Percentiles rank a stretch among this genome's conserved stretches.
These are phyloP conservation scores for Escovopsis sp. DNA, from an alignment of 2,329 filamentous ascomycete genomes.

Conservation along the genomic window DNA sequence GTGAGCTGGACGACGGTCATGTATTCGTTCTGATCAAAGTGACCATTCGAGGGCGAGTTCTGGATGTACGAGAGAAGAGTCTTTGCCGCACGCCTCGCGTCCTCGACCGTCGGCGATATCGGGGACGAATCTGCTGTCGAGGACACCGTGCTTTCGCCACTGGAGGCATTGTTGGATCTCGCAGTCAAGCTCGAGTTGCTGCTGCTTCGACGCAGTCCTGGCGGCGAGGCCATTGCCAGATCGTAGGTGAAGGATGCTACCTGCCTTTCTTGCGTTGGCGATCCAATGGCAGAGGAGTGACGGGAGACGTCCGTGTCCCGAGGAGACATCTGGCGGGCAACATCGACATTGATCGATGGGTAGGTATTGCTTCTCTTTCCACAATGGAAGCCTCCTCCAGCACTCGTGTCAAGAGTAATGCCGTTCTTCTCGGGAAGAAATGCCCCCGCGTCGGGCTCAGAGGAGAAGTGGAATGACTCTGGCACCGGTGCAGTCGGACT, in stretches of 20 bases:
- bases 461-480: slow-evolving; percentile 53
- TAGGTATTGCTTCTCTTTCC: slow-evolving; percentile 65
- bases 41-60: slow-evolving; percentile 45
- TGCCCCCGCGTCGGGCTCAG: slow-evolving; percentile 52
- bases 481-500: slow-evolving; percentile 50
- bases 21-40: slow-evolving; percentile 66
- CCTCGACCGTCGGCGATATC: slow-evolving; percentile 63
- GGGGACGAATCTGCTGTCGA: slow-evolving; percentile 37
- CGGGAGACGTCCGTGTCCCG: slow-evolving; percentile 35
- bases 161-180: slow-evolving; percentile 10
- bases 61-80: slow-evolving; percentile 72
- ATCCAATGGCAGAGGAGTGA: slow-evolving; percentile 33
- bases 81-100: slow-evolving; percentile 68
- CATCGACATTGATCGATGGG: slow-evolving; percentile 52
- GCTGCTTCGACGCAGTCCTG: slow-evolving; percentile 17
- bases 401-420: slow-evolving; percentile 17
- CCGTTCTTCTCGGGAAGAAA: slow-evolving; percentile 34
- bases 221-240: slow-evolving; percentile 25
- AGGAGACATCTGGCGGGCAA: slow-evolving; percentile 26
- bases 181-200: slow-evolving; percentile 20
- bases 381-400: slow-evolving; percentile 52
- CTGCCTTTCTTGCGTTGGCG: slow-evolving; percentile 31
- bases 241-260: slow-evolving; percentile 28
- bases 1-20: slow-evolving; percentile 66
- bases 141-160: slow-evolving; percentile 8